Evolutionary conservation across 148 eudicot genomes (phyloP), one percentile per base, ranked within the genome.

Genomic region (Vaccinium darrowii): DNA sequence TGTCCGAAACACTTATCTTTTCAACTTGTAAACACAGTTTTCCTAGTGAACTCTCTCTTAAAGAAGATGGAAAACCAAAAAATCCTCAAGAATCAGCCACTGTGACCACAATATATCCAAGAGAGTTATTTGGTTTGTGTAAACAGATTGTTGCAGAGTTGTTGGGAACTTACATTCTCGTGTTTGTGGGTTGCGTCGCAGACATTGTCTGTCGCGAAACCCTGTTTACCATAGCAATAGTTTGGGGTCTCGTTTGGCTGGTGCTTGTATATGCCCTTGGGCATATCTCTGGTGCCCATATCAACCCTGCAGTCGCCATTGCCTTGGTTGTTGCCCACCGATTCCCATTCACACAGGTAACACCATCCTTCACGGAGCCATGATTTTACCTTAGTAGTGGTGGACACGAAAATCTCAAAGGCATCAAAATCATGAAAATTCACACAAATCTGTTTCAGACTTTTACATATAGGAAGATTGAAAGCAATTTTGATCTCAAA

Each of bases 231-330:
- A 74, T 86, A 60, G 92, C 90, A 47, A 16, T 90, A 52, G 88
- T 67, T 5, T 88, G 89, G 89, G 92, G 89, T 4, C 69, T 85
- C 33, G 82, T 71, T 49, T 51, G 88, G 73, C 87, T 88, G 87
- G 88, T 84, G 6, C 33, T 87, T 19, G 83, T 85, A 69, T 90
- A 90, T 39, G 69, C 92, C 1, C 76, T 90, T 78, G 92, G 92
- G 13, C 92, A 90, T 57, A 36, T 90, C 36, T 90, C 91, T 53
- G 91, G 91, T 50, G 91, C 89, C 49, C 91, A 89, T 84, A 65
- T 89, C 51, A 89, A 89, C 53, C 91, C 91, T 85, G 91, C 91
- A 1, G 91, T 90, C 84, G 82, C 92, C 81, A 84, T 90, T 62
- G 89, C 89, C 72, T 82, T 90, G 39, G 89, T 88, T 60, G 85